Evolutionary conservation across 495 filamentous ascomycete species (phyloP), one percentile per base, ranked within the genome.

Genomic region (Astrothelium macrocarpum): DNA sequence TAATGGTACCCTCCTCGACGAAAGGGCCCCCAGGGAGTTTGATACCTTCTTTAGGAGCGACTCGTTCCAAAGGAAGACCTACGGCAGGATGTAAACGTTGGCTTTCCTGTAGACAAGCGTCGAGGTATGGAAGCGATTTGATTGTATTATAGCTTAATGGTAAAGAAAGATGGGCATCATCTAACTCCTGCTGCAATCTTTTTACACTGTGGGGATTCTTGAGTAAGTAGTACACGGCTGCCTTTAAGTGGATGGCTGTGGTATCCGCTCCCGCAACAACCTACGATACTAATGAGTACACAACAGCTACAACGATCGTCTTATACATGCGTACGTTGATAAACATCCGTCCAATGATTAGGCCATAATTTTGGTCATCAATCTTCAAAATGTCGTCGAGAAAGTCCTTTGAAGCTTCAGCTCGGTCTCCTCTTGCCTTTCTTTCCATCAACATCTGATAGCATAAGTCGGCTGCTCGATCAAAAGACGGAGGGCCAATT

Each of bases 1-100:
- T 74, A 29, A 76, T 70, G 0, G 78, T 81, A 28, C 79, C 80
- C 1, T 75, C 82, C 0, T 84, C 82, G 0, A 88, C 66, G 56
- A 77, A 80, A 2, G 74, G 63, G 10, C 79, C 85, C 46, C 81
- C 76, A 1, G 87, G 68, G 20, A 85, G 59, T 25, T 64, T 77
- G 36, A 83, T 81, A 7, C 84, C 85, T 59, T 71, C 74, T 0
- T 72, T 64, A 0, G 84, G 82, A 1, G 80, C 77, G 29, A 75
- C 71, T 4, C 68, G 66, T 29, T 71, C 68, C 31, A 71, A 53
- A 1, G 64, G 62, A 9, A 69, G 59, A 31, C 68, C 68, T 7
- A 69, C 64, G 36, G 61, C 49, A 10, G 68, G 67, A 53, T 71
- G 68, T 59, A 71, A 62, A 32, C 82, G 75, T 59, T 81, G 67